These are phyloP conservation scores for Cucurbita moschata DNA, from an alignment of 306 rosid species.

Conservation along the genomic window DNA sequence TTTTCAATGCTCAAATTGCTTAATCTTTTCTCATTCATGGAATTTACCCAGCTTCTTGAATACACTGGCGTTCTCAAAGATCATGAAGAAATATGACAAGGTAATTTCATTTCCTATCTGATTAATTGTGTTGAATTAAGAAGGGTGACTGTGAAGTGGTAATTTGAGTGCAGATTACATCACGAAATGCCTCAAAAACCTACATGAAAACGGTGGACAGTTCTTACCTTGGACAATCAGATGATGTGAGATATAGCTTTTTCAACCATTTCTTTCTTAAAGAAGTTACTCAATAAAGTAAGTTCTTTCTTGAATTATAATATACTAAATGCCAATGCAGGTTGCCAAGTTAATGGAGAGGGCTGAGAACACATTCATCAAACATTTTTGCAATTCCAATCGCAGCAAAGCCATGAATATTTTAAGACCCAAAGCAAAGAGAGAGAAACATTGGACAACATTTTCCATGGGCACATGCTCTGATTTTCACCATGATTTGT, in stretches of 20 bases:
- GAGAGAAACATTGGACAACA: conserved; percentile 46
- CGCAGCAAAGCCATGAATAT: conserved; percentile 40
- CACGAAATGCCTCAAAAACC: conserved; percentile 37
- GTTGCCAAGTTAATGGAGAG: conserved; percentile 35
- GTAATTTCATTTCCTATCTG: conserved; percentile 14
- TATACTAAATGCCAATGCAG: background rate
- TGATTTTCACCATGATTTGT: background rate
- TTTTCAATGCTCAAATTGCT: background rate
- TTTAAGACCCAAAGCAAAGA: conserved; percentile 43
- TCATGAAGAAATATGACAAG: conserved; percentile 80
- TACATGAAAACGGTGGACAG: conserved; percentile 61
- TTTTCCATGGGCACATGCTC: conserved; percentile 36
- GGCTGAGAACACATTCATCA: conserved; percentile 35
- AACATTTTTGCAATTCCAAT: conserved; percentile 54
- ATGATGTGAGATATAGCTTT: conserved; percentile 31
- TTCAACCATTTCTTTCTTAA: background rate
- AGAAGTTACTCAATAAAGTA: background rate
- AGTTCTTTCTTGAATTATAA: background rate
- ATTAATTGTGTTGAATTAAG: background rate
- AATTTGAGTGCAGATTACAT: conserved; percentile 31
- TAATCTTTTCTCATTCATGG: background rate
- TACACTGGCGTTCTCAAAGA: conserved; percentile 56
- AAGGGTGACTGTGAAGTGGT: background rate
- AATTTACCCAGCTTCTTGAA: conserved; percentile 44
- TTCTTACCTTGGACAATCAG: conserved; percentile 52